These are phyloP conservation scores for Brassica rapa DNA, from an alignment of 345 rosid species.

Conservation along the genomic window DNA sequence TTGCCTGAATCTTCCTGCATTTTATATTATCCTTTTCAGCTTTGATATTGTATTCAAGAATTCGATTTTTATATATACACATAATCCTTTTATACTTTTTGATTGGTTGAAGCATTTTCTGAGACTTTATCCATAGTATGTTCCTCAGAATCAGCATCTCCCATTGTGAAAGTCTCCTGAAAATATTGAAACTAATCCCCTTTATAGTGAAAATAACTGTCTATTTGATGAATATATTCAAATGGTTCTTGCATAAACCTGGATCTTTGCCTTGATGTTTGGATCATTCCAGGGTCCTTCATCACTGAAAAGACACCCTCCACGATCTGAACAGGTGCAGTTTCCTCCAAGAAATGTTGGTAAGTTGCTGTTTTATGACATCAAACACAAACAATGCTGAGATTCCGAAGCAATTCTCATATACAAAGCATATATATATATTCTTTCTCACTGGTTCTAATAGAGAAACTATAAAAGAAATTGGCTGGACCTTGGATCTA, in stretches of 20 bases:
- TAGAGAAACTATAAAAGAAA: neutral
- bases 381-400: constrained; percentile 1
- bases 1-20: constrained; percentile 14
- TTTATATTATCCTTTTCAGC: constrained; percentile 4
- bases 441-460: neutral
- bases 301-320: constrained; percentile 84
- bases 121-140: constrained; percentile 6
- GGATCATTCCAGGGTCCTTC: constrained; percentile 95
- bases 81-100: constrained; percentile 1
- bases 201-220: neutral
- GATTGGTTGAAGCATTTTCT: constrained; percentile 1
- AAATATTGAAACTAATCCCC: neutral
- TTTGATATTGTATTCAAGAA: neutral
- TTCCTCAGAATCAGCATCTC: constrained; percentile 18
- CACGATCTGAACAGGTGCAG: constrained; percentile 67
- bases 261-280: constrained; percentile 51
- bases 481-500: constrained; percentile 48
- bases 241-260: constrained; percentile 15
- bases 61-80: neutral
- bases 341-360: constrained; percentile 94
- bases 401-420: neutral
- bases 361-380: constrained; percentile 64
- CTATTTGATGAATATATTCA: neutral
- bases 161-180: constrained; percentile 14
- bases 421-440: neutral